Base-by-base conservation (phyloP, 192 early-diverging fungal genomes). In the Entomortierella parvispora region DNA sequence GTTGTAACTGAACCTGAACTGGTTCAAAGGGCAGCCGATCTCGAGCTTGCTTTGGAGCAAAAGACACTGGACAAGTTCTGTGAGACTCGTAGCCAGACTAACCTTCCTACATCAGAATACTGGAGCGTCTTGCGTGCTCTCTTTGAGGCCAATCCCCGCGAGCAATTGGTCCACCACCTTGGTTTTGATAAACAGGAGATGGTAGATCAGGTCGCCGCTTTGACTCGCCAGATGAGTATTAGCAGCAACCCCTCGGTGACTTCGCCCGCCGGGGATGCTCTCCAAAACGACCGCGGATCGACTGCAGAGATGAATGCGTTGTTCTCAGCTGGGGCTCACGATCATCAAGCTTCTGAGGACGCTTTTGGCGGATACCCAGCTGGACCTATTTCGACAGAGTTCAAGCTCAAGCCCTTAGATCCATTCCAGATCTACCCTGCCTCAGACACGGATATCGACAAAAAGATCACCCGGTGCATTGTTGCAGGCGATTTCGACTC, bases 401-500 rank as follows among this genome's bases (percentile, higher is more conserved):
- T 71, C 15, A 65, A 68, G 58, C 28, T 51, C 29, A 71, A 71
- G 46, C 72, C 65, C 18, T 49, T 49, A 1, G 59, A 63, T n/a
- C 79, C 83, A 6, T 83, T 89, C 42, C 62, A 86, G 31, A 70
- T 86, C 28, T 89, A 86, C 51, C 83, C 82, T 18, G 80, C 86
- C 12, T 85, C 85, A 26, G 88, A 90, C 23, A 79, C 87, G 4
- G 94, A 94, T 54, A 86, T 87, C 14, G 94, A 98, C 56, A 87
- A 85, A 18, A 80, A 95, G 43, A 91, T 99, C 54, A 97, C 94
- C 11, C 87, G 90, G 20, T 88, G 94, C 3, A 80, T 98, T 26
- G 84, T 98, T 8, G 75, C 96, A 34, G 96, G 98, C 66, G 94
- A 99, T 72, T 97, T 96, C 71, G 94, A 95, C 70, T 88, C 92